These are phyloP conservation scores for Daldinia sp. DNA, from an alignment of 2,329 filamentous ascomycete species.

Conservation along the genomic window DNA sequence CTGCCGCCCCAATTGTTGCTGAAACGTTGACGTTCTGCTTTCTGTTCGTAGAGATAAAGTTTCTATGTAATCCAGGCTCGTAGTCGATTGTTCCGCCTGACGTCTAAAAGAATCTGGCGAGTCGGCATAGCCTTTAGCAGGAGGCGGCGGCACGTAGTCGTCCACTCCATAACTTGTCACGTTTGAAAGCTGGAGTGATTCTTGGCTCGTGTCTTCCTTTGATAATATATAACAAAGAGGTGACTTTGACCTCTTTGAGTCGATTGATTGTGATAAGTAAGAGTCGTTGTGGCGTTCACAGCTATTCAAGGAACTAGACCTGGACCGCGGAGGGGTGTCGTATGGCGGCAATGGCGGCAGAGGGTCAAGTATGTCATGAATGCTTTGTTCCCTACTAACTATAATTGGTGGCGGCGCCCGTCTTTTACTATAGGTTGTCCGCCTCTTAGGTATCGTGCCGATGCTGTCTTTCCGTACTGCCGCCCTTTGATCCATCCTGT, in stretches of 20 bases:
- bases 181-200: constrained; percentile 45
- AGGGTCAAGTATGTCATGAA: constrained; percentile 56
- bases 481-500: constrained; percentile 39
- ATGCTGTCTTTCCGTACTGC: constrained; percentile 36
- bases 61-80: constrained; percentile 49
- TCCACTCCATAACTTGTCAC: constrained; percentile 46
- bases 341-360: constrained; percentile 54
- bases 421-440: constrained; percentile 49
- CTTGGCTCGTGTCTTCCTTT: constrained; percentile 47
- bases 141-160: constrained; percentile 46
- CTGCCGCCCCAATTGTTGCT: constrained; percentile 26
- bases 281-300: constrained; percentile 54
- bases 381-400: constrained; percentile 55
- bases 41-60: constrained; percentile 48
- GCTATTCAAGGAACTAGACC: constrained; percentile 61
- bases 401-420: constrained; percentile 55
- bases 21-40: constrained; percentile 45
- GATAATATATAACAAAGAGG: constrained; percentile 53
- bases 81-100: constrained; percentile 36
- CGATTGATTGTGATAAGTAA: constrained; percentile 47
- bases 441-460: constrained; percentile 41
- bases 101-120: constrained; percentile 39
- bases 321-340: constrained; percentile 54
- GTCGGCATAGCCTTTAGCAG: constrained; percentile 35
- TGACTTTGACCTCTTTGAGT: constrained; percentile 51